Base-by-base conservation (phyloP, 2,329 filamentous ascomycete genomes). In the Alternaria dauci region DNA sequence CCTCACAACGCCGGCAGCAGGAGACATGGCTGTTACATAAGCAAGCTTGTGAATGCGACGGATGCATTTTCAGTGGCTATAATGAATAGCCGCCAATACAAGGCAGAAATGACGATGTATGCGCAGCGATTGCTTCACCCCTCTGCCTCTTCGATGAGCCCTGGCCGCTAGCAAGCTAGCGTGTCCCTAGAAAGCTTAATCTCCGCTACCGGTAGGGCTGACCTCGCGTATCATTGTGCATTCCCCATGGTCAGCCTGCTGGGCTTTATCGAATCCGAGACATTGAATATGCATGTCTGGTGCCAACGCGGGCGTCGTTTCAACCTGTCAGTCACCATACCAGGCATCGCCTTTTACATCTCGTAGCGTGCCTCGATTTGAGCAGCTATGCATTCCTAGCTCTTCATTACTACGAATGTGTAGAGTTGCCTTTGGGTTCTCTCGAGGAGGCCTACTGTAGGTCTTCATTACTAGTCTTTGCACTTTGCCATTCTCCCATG, bases 151-250 rank as follows among this genome's bases (percentile, higher is more conserved):
- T 36, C 48, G 58, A 60, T 38, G 42, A 25, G 52, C 52, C 30
- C 38, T 57, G 28, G 38, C 62, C 61, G 63, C 60, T 60, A 38
- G 41, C 59, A 50, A 59, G 60, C 67, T 75, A 72, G 69, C 64
- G 60, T 58, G 46, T 51, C 61, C 64, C 63, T 59, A 65, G 67
- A 70, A 75, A 72, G 73, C 71, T 75, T 74, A 60, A 67, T 65
- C 66, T 59, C 68, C 67, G 63, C 69, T 70, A 71, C 62, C 66
- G 47, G 43, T 50, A 63, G 55, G 61, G 60, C 54, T 62, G 53
- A 57, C 53, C 28, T 44, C 53, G 52, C 30, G 43, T 38, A 32
- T 41, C 44, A 20, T 43, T 48, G 25, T 42, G 23, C 28, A 39
- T 12, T 46, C 23, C 28, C 44, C 42, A 48, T 30, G 18, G 18